Percentiles rank a stretch among this genome's conserved stretches.
phyloP scores from a whole-genome alignment of 2,329 filamentous ascomycete species.

The Orbilia javanica region DNA sequence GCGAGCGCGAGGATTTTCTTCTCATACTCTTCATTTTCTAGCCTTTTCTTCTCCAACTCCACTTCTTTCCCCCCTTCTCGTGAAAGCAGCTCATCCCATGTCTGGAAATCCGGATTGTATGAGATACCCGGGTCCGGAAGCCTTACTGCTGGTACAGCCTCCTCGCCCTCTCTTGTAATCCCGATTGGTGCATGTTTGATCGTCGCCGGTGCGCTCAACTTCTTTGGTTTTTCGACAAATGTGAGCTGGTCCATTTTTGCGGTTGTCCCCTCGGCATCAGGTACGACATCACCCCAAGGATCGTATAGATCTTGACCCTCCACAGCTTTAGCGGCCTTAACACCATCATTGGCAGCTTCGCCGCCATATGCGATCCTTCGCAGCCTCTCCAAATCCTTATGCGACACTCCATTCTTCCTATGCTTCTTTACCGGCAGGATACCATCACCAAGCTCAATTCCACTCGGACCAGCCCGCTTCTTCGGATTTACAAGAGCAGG shows the following conservation, averaged over 20 bases:
- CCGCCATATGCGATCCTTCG: constrained; percentile 82
- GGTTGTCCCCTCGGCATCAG: constrained; percentile 61
- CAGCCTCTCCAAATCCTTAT: constrained; percentile 84
- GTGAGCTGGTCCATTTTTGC: constrained; percentile 64
- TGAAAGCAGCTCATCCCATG: constrained; percentile 82
- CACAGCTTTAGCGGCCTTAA: constrained; percentile 66
- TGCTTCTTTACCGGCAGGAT: constrained; percentile 80
- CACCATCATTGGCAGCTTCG: constrained; percentile 66
- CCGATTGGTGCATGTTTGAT: constrained; percentile 82
- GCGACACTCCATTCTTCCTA: constrained; percentile 82
- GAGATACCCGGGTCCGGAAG: constrained; percentile 85
- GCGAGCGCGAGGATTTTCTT: constrained; percentile 66
- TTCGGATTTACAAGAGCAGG: constrained; percentile 84
- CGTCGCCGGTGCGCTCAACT: constrained; percentile 79
- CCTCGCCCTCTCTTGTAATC: constrained; percentile 83
- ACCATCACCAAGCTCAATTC: constrained; percentile 69
- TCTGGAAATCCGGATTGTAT: constrained; percentile 90
- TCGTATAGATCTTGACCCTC: constrained; percentile 77
- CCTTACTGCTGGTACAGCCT: constrained; percentile 78
- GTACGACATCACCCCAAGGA: constrained; percentile 76
- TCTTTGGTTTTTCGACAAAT: constrained; percentile 76
- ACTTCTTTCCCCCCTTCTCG: constrained; percentile 73
- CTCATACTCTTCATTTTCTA: constrained; percentile 61
- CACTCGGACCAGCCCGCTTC: constrained; percentile 69
- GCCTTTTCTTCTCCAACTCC: constrained; percentile 60